Conservation (phyloP, 306 rosid genomes). For the Medicago arabica region DNA sequence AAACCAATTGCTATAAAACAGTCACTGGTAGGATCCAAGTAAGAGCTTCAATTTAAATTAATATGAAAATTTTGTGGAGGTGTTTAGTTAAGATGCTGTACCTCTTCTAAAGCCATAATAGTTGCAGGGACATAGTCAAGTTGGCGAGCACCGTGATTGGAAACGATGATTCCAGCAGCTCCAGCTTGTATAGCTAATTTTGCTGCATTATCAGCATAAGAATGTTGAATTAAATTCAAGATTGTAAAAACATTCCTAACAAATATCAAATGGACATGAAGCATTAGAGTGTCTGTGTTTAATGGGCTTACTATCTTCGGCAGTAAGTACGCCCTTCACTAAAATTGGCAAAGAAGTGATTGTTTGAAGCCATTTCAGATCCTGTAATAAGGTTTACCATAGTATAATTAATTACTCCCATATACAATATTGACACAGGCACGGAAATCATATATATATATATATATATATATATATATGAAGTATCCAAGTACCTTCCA, state of each 20-base stretch:
- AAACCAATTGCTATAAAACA: too few species aligned
- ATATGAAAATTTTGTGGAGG: too few species aligned
- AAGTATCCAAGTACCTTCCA: constrained; percentile 71
- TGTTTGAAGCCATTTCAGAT: constrained; percentile 94
- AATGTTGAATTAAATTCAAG: constrained; percentile 1
- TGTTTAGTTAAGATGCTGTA: constrained; percentile 13
- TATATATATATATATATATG: neutral
- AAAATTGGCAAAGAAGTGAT: constrained; percentile 89
- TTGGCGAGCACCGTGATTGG: constrained; percentile 99
- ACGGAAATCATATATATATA: neutral
- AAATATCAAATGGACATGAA: constrained; percentile 24
- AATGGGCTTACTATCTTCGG: constrained; percentile 75
- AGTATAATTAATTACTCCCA: constrained; percentile 30
- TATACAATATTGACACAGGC: constrained; percentile 16
- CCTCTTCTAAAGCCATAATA: constrained; percentile 90
- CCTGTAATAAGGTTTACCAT: constrained; percentile 56
- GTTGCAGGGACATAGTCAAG: constrained; percentile 97
- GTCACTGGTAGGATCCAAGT: too few species aligned
- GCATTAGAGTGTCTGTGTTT: neutral
- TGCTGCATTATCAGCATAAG: constrained; percentile 54
- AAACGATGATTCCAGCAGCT: constrained; percentile 88
- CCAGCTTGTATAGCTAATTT: constrained; percentile 76
- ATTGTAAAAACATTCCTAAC: constrained; percentile 9
- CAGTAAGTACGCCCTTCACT: constrained; percentile 86
- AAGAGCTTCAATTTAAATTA: too few species aligned